phyloP scores from a whole-genome alignment of 257 asterid genomes.

The Solanum boliviense region DNA sequence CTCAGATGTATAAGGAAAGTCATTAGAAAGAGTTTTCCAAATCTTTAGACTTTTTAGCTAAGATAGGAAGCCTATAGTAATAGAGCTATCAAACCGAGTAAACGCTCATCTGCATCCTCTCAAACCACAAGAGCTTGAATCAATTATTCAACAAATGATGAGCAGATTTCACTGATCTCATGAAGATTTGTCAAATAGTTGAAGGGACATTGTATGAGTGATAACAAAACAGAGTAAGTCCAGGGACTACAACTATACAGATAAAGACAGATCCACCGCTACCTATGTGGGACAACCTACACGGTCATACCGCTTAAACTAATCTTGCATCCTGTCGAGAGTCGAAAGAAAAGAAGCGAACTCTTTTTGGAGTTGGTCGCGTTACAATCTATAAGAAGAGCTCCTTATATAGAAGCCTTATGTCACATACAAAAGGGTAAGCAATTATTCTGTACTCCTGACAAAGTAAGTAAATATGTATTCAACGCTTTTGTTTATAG shows the following conservation, averaged over 20 bases:
- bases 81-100: background rate
- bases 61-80: background rate
- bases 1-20: background rate
- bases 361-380: background rate
- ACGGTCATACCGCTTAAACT: background rate
- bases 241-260: background rate
- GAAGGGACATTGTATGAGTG: background rate
- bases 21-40: background rate
- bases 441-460: background rate
- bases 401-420: background rate
- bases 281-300: background rate
- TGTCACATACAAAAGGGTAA: background rate
- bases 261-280: background rate
- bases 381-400: background rate
- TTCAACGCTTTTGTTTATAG: background rate
- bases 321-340: background rate
- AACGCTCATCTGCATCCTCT: background rate
- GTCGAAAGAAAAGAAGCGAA: background rate
- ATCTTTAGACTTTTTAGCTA: background rate
- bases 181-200: background rate
- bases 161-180: background rate
- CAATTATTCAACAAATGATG: background rate
- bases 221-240: background rate
- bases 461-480: background rate
- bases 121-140: background rate